Evolutionary conservation across 2,329 filamentous ascomycete species (phyloP), one percentile per base, ranked within the genome.

Genomic region (Diaporthe sp.): DNA sequence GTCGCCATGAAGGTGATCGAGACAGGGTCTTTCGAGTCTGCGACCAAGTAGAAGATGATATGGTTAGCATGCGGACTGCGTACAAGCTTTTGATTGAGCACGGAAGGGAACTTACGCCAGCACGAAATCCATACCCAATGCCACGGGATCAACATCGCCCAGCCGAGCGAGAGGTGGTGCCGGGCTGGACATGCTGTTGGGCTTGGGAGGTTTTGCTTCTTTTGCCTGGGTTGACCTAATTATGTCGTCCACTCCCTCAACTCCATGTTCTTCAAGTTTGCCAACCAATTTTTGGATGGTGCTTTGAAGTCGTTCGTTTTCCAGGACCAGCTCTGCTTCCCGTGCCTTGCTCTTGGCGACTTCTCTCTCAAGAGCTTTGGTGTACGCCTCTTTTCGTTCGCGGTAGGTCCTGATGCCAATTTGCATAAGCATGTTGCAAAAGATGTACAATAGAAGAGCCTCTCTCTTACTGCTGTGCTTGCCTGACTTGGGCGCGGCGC

Each of bases 81-180:
- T 12, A 10, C 13, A n/a, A 20, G 31, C 7, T 13, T 13, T 20
- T 25, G 34, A 34, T 20, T 25, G 53, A 20, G 7, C 4, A 13
- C 1, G 42, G 9, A 20, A 10, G 20, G 20, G 12, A 4, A 72
- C 80, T 72, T 75, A 82, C 83, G 79, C 81, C 20, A 84, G 61
- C 1, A 84, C 82, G 75, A 84, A 84, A 10, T 84, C 81, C 79
- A 84, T 82, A 4, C 81, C 83, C 17, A 81, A 57, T 1, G 53
- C 72, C 1, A 74, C 71, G 4, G 73, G 73, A 51, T 83, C 80
- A n/a, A 80, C 70, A 9, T 81, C 81, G 58, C 77, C 77, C 8
- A 68, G 65, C 31, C 47, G n/a, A 79, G 60, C 31, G 10, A 28
- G 12, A 37, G 34, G 4, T 2, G 55, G 15, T 6, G 55, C 47